These are phyloP conservation scores for Adiantum capillusveneris DNA, from an alignment of 75 land plant genomes.

Conservation along the genomic window DNA sequence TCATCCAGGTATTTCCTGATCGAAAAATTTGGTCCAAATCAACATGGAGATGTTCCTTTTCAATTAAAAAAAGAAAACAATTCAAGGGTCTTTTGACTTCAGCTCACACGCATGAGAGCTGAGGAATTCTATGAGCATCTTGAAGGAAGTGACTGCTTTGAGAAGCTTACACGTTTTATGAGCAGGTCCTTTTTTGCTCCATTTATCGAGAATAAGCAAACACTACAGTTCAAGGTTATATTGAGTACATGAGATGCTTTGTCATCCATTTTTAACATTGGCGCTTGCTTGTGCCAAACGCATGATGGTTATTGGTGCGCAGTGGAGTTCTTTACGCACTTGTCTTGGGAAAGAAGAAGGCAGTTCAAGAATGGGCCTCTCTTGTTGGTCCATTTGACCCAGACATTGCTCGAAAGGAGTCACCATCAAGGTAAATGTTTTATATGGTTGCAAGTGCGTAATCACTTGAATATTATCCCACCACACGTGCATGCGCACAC, in stretches of 20 bases:
- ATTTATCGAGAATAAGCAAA: no score
- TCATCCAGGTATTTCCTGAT: slow-evolving; percentile 2
- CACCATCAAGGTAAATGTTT: slow-evolving; percentile 26
- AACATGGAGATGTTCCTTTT: no score
- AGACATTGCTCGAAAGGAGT: slow-evolving; percentile 22
- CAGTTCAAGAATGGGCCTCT: slow-evolving; percentile 13
- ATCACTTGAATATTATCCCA: no score
- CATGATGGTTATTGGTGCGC: not conserved
- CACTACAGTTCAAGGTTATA: no score
- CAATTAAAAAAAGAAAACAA: no score
- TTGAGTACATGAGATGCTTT: no score
- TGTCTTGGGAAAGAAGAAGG: slow-evolving; percentile 26
- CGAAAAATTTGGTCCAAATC: no score
- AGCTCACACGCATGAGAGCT: slow-evolving; percentile 32
- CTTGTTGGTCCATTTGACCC: slow-evolving; percentile 30
- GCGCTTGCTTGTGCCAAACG: no score
- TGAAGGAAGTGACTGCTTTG: slow-evolving; percentile 24
- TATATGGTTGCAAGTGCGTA: no score
- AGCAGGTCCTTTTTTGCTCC: slow-evolving; percentile 17
- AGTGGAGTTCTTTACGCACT: slow-evolving; percentile 23
- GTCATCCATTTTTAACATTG: no score
- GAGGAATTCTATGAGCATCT: slow-evolving; percentile 31
- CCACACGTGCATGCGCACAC: no score
- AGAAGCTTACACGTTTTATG: slow-evolving; percentile 28
- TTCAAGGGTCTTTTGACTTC: not conserved